These are phyloP conservation scores for Spergularia marina DNA, from an alignment of 148 eudicot genomes.

Conservation along the genomic window DNA sequence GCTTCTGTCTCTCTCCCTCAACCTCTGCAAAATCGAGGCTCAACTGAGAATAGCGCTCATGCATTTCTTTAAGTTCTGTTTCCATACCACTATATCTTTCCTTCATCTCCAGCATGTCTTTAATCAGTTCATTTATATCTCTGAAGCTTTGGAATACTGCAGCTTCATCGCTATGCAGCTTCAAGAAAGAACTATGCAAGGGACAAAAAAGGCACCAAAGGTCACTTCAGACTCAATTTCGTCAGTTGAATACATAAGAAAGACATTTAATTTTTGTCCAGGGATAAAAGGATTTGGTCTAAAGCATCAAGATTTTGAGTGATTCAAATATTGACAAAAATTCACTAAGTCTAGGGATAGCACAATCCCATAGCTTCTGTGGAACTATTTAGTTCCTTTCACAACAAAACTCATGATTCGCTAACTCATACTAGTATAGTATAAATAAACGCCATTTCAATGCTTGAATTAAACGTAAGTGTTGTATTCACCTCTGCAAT, in stretches of 20 bases:
- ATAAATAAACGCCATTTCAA: background rate
- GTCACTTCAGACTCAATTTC: background rate
- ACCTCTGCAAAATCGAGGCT: conserved; percentile 94
- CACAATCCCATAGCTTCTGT: too few relatives aligned
- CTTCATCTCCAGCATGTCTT: conserved; percentile 78
- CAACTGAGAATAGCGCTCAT: conserved; percentile 77
- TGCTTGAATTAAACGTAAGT: background rate
- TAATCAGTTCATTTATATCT: conserved; percentile 86
- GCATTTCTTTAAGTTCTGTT: conserved; percentile 81
- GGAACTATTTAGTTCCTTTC: too few relatives aligned
- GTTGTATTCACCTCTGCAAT: conserved; percentile 69
- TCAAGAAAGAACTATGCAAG: conserved; percentile 70
- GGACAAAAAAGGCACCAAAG: background rate
- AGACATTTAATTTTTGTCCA: background rate
- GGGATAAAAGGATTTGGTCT: too few relatives aligned
- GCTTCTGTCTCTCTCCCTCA: conserved; percentile 93
- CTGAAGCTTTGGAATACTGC: conserved; percentile 85
- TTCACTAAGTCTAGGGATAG: too few relatives aligned
- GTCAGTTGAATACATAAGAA: background rate
- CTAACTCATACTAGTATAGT: too few relatives aligned
- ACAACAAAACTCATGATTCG: too few relatives aligned
- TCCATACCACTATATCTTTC: conserved; percentile 55
- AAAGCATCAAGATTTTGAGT: too few relatives aligned
- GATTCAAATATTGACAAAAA: too few relatives aligned
- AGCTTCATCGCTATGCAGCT: conserved; percentile 87